Evolutionary conservation across 164 flowering plant species (phyloP), one percentile per base, ranked within the genome.

Genomic region (Umbilicus rupestris): DNA sequence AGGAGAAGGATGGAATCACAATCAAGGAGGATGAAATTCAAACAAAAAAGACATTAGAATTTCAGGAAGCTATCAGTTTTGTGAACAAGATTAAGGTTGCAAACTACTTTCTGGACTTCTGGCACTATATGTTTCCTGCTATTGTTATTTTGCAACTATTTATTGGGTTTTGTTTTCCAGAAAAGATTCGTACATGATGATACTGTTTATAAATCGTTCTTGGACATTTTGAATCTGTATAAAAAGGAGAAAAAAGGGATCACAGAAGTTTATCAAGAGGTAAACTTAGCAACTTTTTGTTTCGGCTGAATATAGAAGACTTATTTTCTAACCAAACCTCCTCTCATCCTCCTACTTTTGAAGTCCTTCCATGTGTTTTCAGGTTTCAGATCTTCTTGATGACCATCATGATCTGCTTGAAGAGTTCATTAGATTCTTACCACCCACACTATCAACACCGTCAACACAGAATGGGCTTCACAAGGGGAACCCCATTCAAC

Each of bases 161-260:
- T 63, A 1, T 10, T 33, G 29, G 26, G 9, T 28, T 6, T n/a
- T 62, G 3, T 39, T 35, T 11, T 71, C 62, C 86, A 87, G 93
- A 82, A 68, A 71, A 87, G 93, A 22, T 87, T 87, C 68, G 81
- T 78, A 78, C 72, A 78, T 65, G 93, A 87, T 68, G 88, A 87
- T 30, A 82, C 65, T 70, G 93, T 84, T 20, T 85, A 87, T 59
- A 85, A 84, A 72, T 75, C 85, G 46, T 87, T 87, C 66, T 68
- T 85, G n/a, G 90, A 84, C 71, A 87, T 87, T 49, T 73, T 87
- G 76, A 85, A 87, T 71, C 79, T 87, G 90, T 87, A 87, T 57
- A 73, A 89, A 46, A 85, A 77, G 75, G 92, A 87, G 78, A 79
- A 80, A 72, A 87, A 87, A 84, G 81, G 79, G 60, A 87, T 87